phyloP scores from a whole-genome alignment of 805 yeast genomes.

The Lipomyces yamadae region DNA sequence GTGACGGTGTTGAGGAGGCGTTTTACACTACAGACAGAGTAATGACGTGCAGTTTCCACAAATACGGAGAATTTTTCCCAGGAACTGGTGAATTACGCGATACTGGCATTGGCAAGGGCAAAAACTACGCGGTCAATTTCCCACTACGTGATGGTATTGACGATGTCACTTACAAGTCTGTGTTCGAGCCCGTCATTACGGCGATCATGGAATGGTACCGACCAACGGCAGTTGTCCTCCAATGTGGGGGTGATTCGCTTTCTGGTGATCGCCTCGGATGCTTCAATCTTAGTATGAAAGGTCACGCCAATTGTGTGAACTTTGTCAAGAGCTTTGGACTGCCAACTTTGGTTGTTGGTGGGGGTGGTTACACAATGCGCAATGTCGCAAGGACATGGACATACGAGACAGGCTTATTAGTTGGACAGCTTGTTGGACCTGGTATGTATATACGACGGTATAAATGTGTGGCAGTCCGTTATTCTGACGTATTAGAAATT shows the following conservation, averaged over 20 bases:
- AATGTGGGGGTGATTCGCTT: conserved; percentile 96
- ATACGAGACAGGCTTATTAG: conserved; percentile 83
- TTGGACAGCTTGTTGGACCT: conserved; percentile 55
- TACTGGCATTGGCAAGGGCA: conserved; percentile 85
- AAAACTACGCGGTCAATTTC: conserved; percentile 84
- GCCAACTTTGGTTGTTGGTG: conserved; percentile 91
- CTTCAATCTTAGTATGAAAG: conserved; percentile 87
- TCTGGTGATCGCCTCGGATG: conserved; percentile 94
- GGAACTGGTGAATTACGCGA: conserved; percentile 95
- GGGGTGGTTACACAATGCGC: conserved; percentile 97
- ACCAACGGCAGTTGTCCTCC: conserved; percentile 92
- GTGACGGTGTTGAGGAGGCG: conserved; percentile 98
- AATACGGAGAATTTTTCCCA: conserved; percentile 95
- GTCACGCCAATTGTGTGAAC: conserved; percentile 94
- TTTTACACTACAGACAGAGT: conserved; percentile 93
- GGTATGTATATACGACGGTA: conserved; percentile 47
- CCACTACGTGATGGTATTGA: conserved; percentile 96
- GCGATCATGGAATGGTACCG: conserved; percentile 90
- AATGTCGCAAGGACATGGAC: conserved; percentile 96
- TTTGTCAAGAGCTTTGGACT: conserved; percentile 85
- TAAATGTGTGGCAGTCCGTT: too few relatives aligned
- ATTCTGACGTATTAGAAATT: conserved; percentile 51
- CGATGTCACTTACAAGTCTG: conserved; percentile 87
- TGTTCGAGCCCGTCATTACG: conserved; percentile 64
- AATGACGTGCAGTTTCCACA: conserved; percentile 95